Evolutionary conservation across 1,284 basidiomycete genomes (phyloP).

Genomic region (Waitea zeae): DNA sequence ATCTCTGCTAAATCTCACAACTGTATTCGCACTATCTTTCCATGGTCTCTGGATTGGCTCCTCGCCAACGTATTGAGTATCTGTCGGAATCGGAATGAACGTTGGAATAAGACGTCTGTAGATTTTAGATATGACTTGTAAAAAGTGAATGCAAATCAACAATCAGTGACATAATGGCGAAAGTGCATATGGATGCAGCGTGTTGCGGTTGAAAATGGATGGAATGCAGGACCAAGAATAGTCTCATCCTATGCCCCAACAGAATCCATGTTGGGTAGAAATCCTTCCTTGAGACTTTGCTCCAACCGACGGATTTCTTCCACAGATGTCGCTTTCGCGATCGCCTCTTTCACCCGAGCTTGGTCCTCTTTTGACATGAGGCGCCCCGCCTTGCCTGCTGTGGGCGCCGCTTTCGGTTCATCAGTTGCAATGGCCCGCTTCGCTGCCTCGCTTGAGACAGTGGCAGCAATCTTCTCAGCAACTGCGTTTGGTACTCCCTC

Average conservation of each 20-base stretch:
- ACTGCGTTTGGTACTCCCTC: slow-evolving; percentile 68
- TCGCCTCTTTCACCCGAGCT: slow-evolving; percentile 77
- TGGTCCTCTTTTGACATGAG: slow-evolving; percentile 89
- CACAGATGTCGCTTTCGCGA: slow-evolving; percentile 78
- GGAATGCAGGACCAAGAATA: slow-evolving; percentile 8
- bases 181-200: too few relatives aligned
- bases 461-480: slow-evolving; percentile 60
- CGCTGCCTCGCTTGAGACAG: slow-evolving; percentile 45
- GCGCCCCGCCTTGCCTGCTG: slow-evolving; percentile 52
- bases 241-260: slow-evolving; percentile 47
- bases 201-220: too few relatives aligned
- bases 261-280: slow-evolving; percentile 53
- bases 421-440: slow-evolving; percentile 44
- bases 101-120: too few relatives aligned
- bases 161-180: too few relatives aligned
- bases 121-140: too few relatives aligned
- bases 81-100: too few relatives aligned
- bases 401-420: slow-evolving; percentile 50
- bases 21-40: slow-evolving; percentile 43
- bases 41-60: slow-evolving; percentile 61
- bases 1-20: slow-evolving; percentile 44
- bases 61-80: too few relatives aligned
- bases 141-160: too few relatives aligned
- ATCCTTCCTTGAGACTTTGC: slow-evolving; percentile 76
- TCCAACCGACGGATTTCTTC: slow-evolving; percentile 85